phyloP scores from a whole-genome alignment of 2,329 filamentous ascomycete genomes.

The Microascus cirrosus region DNA sequence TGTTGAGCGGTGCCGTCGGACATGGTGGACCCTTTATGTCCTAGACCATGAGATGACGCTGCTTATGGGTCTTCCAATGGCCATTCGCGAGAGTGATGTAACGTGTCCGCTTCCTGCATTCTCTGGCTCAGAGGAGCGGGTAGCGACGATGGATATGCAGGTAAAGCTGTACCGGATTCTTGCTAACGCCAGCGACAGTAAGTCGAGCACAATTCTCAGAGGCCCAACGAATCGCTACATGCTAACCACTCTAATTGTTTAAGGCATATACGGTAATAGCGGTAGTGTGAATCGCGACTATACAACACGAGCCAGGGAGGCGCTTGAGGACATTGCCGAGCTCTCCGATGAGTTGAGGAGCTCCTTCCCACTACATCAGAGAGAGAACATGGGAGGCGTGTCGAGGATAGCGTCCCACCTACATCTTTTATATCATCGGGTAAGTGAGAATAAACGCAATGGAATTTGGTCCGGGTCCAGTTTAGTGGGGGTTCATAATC shows the following conservation, averaged over 20 bases:
- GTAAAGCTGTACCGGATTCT: constrained; percentile 17
- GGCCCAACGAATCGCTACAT: not conserved
- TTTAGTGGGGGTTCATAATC: not conserved
- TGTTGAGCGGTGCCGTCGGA: constrained; percentile 32
- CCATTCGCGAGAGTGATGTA: constrained; percentile 38
- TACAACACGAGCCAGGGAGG: constrained; percentile 17
- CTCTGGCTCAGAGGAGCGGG: constrained; percentile 13
- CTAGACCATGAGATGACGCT: constrained; percentile 42
- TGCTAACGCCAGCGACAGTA: constrained; percentile 18
- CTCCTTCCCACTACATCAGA: constrained; percentile 16
- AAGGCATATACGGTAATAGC: not conserved
- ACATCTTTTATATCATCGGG: constrained; percentile 20
- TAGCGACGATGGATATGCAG: constrained; percentile 19
- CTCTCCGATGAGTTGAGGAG: constrained; percentile 18
- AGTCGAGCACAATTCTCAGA: not conserved
- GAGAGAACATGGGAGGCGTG: constrained; percentile 19
- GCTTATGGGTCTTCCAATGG: constrained; percentile 38
- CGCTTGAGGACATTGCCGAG: constrained; percentile 15
- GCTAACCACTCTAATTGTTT: not conserved
- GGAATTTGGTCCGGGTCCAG: too few species aligned
- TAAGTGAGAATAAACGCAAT: constrained; percentile 6
- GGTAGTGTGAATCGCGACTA: constrained; percentile 10
- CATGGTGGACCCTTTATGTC: constrained; percentile 44
- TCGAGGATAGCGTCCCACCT: constrained; percentile 19
- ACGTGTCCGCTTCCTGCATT: constrained; percentile 24